Base-by-base conservation (phyloP, 805 yeast genomes). In the Candida coleopterorum region DNA sequence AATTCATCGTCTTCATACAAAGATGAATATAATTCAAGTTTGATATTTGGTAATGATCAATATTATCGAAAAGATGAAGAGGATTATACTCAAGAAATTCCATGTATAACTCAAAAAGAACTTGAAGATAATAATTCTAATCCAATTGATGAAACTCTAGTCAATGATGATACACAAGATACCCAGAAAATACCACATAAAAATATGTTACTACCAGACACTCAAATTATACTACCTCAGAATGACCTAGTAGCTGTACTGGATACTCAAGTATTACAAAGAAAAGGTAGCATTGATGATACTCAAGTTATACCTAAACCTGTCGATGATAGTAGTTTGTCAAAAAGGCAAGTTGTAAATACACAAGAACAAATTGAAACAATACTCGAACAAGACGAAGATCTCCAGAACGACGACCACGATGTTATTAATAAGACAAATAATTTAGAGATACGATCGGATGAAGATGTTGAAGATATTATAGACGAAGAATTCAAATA, bases 341-440 rank as follows among this genome's bases (percentile, higher is more conserved):
- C 58, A 16, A 44, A 62, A n/a, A 48, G 59, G 6, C 70, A 66
- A 39, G 72, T 66, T 2, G 16, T 44, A 1, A 53, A 53, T 36
- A 53, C 60, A 7, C 58, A 54, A 37, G 61, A 56, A 29, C 46
- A 39, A 18, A 16, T 17, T 3, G 30, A 24, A 24, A 34, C 41
- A 25, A 38, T 7, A 9, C n/a, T 9, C 30, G 26, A 7, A 7
- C n/a, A 23, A 23, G 25, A 6, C 4, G 28, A 25, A 25, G 11
- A 12, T 15, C 9, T 9, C 6, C 9, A 6, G 4, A 6, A 11
- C 3, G 28, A 32, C 11, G 21, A 29, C 9, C 4, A n/a, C 3
- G 34, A 15, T 3, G 9, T 23, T 9, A 14, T 32, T 3, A 7
- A 23, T 17, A 16, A 15, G 3, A 23, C 28, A 7, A 32, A 32